Evolutionary conservation across 305 asterid genomes (phyloP).

Genomic region (Fraxinus ornus): DNA sequence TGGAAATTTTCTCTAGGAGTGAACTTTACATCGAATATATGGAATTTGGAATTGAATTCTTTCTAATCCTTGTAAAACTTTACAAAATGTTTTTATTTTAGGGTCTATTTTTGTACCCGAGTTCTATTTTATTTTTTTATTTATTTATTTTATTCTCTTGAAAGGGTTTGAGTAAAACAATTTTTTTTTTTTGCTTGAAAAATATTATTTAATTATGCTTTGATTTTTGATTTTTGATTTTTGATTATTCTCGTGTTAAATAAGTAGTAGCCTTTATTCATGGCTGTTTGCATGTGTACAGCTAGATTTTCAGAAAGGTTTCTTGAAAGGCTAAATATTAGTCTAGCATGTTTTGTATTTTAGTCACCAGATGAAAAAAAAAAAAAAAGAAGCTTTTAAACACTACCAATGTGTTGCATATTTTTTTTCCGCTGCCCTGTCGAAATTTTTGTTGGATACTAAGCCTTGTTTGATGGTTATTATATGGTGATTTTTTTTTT

Average conservation of each 20-base stretch:
- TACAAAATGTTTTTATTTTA: background rate
- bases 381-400: background rate
- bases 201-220: no score
- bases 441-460: background rate
- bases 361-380: background rate
- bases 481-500: no score
- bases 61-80: background rate
- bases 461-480: no score
- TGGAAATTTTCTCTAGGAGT: background rate
- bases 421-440: background rate
- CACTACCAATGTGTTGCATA: background rate
- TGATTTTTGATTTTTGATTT: no score
- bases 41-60: background rate
- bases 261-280: background rate
- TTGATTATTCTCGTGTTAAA: no score
- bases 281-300: background rate
- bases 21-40: background rate
- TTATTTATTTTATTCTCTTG: background rate
- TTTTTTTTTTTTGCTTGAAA: no score
- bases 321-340: background rate
- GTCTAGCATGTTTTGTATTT: background rate
- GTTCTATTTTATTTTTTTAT: no score
- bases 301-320: background rate
- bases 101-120: background rate
- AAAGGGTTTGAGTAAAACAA: background rate